phyloP scores from a whole-genome alignment of 176 grass and related monocot genomes.

The Avena eriantha region DNA sequence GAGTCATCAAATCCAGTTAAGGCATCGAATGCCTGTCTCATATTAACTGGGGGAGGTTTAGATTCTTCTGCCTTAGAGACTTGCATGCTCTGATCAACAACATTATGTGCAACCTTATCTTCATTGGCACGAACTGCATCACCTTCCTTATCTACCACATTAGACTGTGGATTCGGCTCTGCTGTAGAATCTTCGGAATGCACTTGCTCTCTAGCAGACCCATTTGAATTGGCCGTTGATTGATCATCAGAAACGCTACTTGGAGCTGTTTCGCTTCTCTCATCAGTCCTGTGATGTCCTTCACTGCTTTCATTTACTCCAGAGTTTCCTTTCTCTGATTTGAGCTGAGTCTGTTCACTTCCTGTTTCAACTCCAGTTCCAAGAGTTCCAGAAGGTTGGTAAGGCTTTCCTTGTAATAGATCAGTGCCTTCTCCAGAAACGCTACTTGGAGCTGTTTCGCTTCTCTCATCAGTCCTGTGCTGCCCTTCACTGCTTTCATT shows the following conservation, averaged over 20 bases:
- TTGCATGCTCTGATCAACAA: constrained; percentile 57
- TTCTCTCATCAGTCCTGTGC: constrained; percentile 27
- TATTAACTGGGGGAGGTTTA: constrained; percentile 59
- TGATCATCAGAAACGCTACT: constrained; percentile 59
- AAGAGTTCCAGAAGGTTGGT: constrained; percentile 50
- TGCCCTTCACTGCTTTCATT: constrained; percentile 50
- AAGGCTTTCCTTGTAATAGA: constrained; percentile 42
- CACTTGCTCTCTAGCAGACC: constrained; percentile 33
- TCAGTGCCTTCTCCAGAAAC: constrained; percentile 46
- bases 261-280: constrained; percentile 35
- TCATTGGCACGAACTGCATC: constrained; percentile 49
- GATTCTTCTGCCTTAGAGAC: constrained; percentile 61
- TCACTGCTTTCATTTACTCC: constrained; percentile 45
- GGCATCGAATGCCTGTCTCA: constrained; percentile 88
- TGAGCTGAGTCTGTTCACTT: constrained; percentile 46
- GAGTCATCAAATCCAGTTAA: constrained; percentile 98
- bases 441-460: constrained; percentile 44
- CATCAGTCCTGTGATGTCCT: constrained; percentile 38
- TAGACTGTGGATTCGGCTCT: constrained; percentile 47
- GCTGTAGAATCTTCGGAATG: constrained; percentile 46
- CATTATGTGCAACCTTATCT: constrained; percentile 55
- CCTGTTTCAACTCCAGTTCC: constrained; percentile 49
- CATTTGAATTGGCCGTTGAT: constrained; percentile 40
- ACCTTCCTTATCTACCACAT: constrained; percentile 48
- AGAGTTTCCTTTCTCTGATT: constrained; percentile 49